Percentiles rank a stretch among this genome's conserved stretches.
phyloP scores from a whole-genome alignment of 257 asterid species.

The Solanum chaucha region DNA sequence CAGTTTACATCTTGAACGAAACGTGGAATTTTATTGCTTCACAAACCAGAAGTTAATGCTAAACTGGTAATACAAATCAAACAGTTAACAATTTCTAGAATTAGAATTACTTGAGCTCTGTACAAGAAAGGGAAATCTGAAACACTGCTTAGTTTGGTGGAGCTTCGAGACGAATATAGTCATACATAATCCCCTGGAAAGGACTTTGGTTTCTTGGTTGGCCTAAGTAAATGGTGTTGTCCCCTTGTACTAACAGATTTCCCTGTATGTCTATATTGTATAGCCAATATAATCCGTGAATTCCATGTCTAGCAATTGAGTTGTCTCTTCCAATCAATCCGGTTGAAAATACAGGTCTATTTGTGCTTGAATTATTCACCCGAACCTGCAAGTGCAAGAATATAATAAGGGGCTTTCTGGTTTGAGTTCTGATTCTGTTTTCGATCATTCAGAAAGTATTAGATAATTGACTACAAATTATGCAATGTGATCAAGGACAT shows the following conservation, averaged over 20 bases:
- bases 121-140: not conserved
- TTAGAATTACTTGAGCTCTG: not conserved
- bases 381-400: conserved; percentile 28
- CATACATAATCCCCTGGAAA: conserved; percentile 64
- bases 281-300: conserved; percentile 71
- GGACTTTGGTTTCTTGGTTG: conserved; percentile 48
- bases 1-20: not conserved
- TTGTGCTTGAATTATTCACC: conserved; percentile 28
- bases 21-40: not conserved
- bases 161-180: conserved; percentile 60
- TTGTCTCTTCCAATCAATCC: conserved; percentile 75
- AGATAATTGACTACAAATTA: not conserved
- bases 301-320: conserved; percentile 74
- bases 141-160: conserved; percentile 11
- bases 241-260: conserved; percentile 25
- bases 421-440: not conserved
- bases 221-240: conserved; percentile 40
- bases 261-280: conserved; percentile 39
- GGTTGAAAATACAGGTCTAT: conserved; percentile 29
- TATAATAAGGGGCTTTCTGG: not conserved
- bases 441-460: not conserved
- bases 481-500: not conserved
- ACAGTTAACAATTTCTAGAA: not conserved
- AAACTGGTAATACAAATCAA: not conserved
- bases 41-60: not conserved